These are phyloP conservation scores for Pythium chondricola DNA, from an alignment of 352 stramenopile genomes.

Conservation along the genomic window DNA sequence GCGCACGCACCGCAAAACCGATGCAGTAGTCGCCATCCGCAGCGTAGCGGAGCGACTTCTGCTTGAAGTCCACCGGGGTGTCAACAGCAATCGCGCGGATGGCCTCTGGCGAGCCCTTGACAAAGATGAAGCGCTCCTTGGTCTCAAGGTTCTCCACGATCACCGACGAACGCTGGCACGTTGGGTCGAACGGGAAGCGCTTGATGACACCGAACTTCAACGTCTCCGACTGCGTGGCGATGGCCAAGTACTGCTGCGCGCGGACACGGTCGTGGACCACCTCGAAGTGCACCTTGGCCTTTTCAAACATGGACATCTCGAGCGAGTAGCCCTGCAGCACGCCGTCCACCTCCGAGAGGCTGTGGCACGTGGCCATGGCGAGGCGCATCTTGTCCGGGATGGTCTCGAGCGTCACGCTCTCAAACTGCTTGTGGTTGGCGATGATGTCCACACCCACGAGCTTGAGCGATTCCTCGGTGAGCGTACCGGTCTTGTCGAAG, in stretches of 20 bases:
- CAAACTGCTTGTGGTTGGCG: neutral
- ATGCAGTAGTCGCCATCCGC: conserved; percentile 66
- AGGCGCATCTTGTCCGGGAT: conserved; percentile 15
- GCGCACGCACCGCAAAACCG: conserved; percentile 28
- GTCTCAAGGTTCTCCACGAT: conserved; percentile 33
- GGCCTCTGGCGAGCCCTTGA: conserved; percentile 52
- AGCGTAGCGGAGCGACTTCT: conserved; percentile 33
- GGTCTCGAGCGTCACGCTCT: conserved; percentile 4
- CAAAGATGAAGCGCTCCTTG: conserved; percentile 30
- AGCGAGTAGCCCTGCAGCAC: conserved; percentile 37
- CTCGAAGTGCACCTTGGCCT: conserved; percentile 23
- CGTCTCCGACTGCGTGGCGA: conserved; percentile 9
- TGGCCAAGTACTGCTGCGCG: conserved; percentile 17
- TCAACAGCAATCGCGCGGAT: conserved; percentile 20
- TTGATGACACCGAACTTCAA: conserved; percentile 35
- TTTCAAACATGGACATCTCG: conserved; percentile 48
- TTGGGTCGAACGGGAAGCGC: conserved; percentile 42
- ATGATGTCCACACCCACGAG: conserved; percentile 31
- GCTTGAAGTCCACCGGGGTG: conserved; percentile 46
- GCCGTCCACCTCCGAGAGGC: conserved; percentile 28
- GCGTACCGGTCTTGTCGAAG: conserved; percentile 65
- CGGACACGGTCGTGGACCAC: conserved; percentile 22
- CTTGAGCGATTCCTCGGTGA: conserved; percentile 42
- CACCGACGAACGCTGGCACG: conserved; percentile 39
- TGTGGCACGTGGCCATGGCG: conserved; percentile 45